Conservation (phyloP, 257 asterid species). For the Oldenlandia corymbosa region DNA sequence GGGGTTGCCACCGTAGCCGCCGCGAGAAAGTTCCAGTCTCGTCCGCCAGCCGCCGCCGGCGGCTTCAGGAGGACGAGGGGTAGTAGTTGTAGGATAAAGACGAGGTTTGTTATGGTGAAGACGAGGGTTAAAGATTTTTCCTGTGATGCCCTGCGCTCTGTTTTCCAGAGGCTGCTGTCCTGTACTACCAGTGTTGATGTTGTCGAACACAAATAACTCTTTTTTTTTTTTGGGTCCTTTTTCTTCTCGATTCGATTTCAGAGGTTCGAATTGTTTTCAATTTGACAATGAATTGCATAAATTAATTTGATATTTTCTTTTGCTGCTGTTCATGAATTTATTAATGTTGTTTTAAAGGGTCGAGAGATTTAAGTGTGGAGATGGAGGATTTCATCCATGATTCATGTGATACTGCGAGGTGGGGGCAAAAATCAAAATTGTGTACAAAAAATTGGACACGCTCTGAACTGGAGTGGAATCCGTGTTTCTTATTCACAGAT, state of each 20-base stretch:
- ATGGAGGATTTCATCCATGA: no score
- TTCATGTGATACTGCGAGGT: not conserved
- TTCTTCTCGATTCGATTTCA: no score
- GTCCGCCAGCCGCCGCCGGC: not conserved
- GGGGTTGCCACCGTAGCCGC: slow-evolving; percentile 23
- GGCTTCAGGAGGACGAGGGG: slow-evolving; percentile 5
- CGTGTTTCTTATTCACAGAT: no score
- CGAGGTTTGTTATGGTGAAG: no score
- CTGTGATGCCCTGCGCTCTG: slow-evolving; percentile 30
- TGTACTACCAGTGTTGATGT: slow-evolving; percentile 51
- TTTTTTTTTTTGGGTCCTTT: not conserved
- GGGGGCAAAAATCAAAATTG: not conserved
- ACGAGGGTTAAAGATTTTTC: slow-evolving; percentile 41
- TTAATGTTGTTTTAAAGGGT: no score
- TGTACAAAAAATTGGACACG: no score
- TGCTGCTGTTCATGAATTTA: no score
- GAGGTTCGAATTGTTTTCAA: not conserved
- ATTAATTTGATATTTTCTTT: no score
- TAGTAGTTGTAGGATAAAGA: not conserved
- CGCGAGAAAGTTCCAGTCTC: slow-evolving; percentile 8
- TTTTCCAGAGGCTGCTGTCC: slow-evolving; percentile 49
- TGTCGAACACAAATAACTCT: slow-evolving; percentile 19
- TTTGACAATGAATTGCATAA: no score
- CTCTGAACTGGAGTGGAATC: no score
- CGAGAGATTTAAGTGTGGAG: no score